These are phyloP conservation scores for Durusdinium trenchii DNA, from an alignment of 73 alveolate genomes.

Conservation along the genomic window DNA sequence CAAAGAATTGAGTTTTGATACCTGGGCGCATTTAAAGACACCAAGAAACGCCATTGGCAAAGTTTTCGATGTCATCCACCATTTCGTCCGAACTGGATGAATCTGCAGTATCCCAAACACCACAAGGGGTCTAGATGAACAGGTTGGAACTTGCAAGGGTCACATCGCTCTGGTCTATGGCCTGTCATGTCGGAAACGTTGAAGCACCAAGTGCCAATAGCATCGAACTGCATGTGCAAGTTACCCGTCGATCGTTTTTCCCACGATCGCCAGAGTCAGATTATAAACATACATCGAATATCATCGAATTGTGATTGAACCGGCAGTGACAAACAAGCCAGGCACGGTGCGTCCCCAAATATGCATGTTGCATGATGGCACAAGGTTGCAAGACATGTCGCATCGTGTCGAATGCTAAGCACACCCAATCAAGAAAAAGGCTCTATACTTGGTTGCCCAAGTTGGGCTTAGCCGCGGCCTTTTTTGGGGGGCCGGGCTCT, in stretches of 20 bases:
- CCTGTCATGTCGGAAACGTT: background rate
- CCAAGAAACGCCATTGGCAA: slow-evolving; percentile 17
- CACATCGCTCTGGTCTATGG: background rate
- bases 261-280: background rate
- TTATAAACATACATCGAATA: too few relatives aligned
- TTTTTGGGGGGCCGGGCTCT: background rate
- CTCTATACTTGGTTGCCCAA: too few relatives aligned
- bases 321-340: background rate
- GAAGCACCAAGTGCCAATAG: background rate
- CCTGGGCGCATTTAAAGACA: background rate
- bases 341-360: background rate
- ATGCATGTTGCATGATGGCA: too few relatives aligned
- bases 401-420: too few relatives aligned
- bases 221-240: background rate
- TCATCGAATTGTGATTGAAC: too few relatives aligned
- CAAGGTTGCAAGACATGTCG: too few relatives aligned
- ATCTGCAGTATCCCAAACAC: background rate
- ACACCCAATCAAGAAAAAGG: too few relatives aligned
- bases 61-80: background rate
- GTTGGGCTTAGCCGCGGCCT: background rate
- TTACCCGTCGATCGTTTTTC: background rate
- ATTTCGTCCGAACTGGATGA: background rate
- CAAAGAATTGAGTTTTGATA: background rate
- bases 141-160: background rate
- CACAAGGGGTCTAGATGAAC: background rate